These are phyloP conservation scores for Chondrus crispus DNA, from an alignment of 23 red algal genomes.

Conservation along the genomic window DNA sequence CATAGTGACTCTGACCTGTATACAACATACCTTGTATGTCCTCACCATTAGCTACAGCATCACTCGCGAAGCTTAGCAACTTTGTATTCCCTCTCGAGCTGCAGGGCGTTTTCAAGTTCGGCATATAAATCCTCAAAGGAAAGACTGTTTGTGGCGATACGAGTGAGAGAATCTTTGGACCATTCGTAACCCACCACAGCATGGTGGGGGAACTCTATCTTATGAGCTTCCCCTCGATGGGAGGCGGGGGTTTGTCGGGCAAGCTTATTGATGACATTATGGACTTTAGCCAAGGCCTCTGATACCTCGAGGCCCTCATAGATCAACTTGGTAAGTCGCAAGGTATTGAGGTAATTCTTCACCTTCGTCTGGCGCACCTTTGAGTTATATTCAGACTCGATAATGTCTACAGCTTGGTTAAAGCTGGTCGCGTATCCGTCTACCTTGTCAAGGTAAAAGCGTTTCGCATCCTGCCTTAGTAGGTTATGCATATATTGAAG, in stretches of 20 bases:
- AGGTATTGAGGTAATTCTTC: background rate
- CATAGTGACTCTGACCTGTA: background rate
- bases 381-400: slow-evolving; percentile 15
- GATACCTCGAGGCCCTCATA: background rate
- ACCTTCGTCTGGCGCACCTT: background rate
- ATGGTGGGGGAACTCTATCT: background rate
- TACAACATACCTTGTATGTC: background rate
- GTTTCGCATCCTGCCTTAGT: background rate
- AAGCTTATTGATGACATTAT: background rate
- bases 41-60: background rate
- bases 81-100: background rate
- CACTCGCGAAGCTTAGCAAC: background rate
- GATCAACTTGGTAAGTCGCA: background rate
- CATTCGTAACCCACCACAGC: background rate
- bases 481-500: background rate
- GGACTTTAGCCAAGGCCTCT: background rate
- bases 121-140: background rate
- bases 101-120: background rate
- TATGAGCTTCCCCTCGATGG: background rate
- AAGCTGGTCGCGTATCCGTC: background rate
- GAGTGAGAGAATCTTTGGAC: background rate
- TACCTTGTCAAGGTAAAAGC: background rate
- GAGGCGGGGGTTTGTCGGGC: background rate
- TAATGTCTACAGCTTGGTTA: slow-evolving; percentile 6
- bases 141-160: background rate